Evolutionary conservation across 2,329 filamentous ascomycete species (phyloP).

Genomic region (Cadophora sp.): DNA sequence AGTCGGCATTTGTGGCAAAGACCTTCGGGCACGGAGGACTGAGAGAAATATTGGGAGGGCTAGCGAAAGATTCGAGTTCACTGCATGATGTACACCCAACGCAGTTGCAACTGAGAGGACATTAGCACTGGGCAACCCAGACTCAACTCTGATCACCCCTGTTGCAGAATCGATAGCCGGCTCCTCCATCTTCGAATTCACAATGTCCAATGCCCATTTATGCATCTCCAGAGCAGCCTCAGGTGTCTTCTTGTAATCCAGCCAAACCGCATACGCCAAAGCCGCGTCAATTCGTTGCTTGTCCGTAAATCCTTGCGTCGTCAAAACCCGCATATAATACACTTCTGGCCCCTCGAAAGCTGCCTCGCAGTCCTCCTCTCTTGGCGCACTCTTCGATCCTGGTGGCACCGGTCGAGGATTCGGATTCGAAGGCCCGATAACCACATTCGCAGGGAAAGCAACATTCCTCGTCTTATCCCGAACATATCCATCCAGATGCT

Average conservation of each 20-base stretch:
- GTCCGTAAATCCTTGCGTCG: slow-evolving; percentile 79
- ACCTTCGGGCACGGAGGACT: slow-evolving; percentile 79
- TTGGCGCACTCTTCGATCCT: slow-evolving; percentile 66
- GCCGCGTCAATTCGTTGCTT: slow-evolving; percentile 83
- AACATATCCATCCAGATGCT: slow-evolving; percentile 82
- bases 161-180: slow-evolving; percentile 66
- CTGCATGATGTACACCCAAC: slow-evolving; percentile 79
- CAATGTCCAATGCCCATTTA: slow-evolving; percentile 77
- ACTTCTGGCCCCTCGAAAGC: slow-evolving; percentile 75
- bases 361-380: slow-evolving; percentile 76
- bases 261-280: slow-evolving; percentile 82
- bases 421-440: slow-evolving; percentile 85
- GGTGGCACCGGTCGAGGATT: slow-evolving; percentile 75
- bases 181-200: slow-evolving; percentile 55
- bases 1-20: slow-evolving; percentile 50
- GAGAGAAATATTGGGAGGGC: slow-evolving; percentile 88
- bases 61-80: slow-evolving; percentile 66
- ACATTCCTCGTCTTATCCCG: slow-evolving; percentile 69
- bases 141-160: slow-evolving; percentile 66
- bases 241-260: slow-evolving; percentile 75
- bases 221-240: slow-evolving; percentile 76
- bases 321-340: slow-evolving; percentile 83
- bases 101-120: slow-evolving; percentile 77
- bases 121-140: slow-evolving; percentile 70
- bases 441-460: slow-evolving; percentile 74